These are phyloP conservation scores for Plasmodium knowlesi DNA, from an alignment of 169 alveolate genomes.

Conservation along the genomic window DNA sequence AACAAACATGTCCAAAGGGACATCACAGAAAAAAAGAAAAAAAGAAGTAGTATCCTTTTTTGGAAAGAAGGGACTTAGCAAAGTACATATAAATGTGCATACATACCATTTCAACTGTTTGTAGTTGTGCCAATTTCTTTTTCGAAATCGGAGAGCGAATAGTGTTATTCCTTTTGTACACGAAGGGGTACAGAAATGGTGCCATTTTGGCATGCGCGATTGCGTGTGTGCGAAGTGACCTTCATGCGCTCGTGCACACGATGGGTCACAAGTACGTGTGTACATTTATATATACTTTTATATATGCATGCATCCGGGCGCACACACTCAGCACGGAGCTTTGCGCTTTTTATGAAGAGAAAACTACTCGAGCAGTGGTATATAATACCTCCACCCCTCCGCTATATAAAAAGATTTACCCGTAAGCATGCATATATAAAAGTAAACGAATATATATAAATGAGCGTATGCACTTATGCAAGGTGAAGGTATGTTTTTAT, in stretches of 20 bases:
- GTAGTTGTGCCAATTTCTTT: background rate
- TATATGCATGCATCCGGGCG: background rate
- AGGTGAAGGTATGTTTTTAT: background rate
- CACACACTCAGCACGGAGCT: background rate
- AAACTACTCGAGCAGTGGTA: background rate
- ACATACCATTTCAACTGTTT: background rate
- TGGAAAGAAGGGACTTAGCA: background rate
- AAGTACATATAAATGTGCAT: background rate
- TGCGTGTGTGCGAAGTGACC: background rate
- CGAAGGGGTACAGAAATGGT: background rate
- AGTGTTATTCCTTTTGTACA: background rate
- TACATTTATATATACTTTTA: background rate
- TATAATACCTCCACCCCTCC: background rate
- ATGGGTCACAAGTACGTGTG: background rate
- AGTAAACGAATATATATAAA: background rate
- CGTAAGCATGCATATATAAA: background rate
- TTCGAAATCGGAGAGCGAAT: background rate
- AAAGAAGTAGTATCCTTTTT: background rate
- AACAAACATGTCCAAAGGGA: background rate
- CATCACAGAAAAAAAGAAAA: background rate
- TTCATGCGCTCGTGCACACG: background rate
- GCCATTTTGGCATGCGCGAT: background rate
- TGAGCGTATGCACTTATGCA: background rate
- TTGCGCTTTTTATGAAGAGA: background rate
- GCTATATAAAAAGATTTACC: background rate